phyloP scores from a whole-genome alignment of 768 basidiomycete species.

The Clathrus columnatus region DNA sequence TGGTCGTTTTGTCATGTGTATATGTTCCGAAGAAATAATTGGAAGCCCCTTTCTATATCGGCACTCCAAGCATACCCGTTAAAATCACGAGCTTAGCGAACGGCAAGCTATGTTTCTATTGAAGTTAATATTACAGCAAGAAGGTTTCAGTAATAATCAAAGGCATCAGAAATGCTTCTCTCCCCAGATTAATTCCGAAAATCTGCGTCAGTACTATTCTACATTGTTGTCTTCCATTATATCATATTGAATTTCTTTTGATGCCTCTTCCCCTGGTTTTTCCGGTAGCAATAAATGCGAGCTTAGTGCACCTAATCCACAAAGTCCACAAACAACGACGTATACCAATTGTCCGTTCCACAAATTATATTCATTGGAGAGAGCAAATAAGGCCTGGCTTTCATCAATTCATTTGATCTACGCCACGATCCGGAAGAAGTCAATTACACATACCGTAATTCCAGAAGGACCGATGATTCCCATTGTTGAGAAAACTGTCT shows the following conservation, averaged over 20 bases:
- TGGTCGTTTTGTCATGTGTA: too few species aligned
- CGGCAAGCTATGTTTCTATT: too few species aligned
- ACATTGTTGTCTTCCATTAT: background rate
- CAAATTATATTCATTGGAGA: background rate
- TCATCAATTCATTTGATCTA: background rate
- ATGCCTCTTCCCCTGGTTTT: conserved; percentile 7
- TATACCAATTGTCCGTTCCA: background rate
- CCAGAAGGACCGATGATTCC: background rate
- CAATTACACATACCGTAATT: background rate
- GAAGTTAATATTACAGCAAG: too few species aligned
- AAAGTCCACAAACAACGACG: background rate
- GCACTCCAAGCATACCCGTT: too few species aligned
- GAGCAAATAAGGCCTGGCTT: background rate
- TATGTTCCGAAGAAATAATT: too few species aligned
- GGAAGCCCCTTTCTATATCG: too few species aligned
- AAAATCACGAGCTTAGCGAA: too few species aligned
- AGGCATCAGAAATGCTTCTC: too few species aligned
- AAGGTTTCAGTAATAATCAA: too few species aligned
- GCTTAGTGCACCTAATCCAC: background rate
- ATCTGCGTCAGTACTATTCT: too few species aligned
- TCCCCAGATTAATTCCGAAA: too few species aligned
- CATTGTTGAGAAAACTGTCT: background rate
- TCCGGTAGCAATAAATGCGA: conserved; percentile 3
- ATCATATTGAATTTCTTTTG: background rate
- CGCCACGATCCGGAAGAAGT: background rate